Evolutionary conservation across 345 rosid genomes (phyloP).

Genomic region (Camelina laxa): DNA sequence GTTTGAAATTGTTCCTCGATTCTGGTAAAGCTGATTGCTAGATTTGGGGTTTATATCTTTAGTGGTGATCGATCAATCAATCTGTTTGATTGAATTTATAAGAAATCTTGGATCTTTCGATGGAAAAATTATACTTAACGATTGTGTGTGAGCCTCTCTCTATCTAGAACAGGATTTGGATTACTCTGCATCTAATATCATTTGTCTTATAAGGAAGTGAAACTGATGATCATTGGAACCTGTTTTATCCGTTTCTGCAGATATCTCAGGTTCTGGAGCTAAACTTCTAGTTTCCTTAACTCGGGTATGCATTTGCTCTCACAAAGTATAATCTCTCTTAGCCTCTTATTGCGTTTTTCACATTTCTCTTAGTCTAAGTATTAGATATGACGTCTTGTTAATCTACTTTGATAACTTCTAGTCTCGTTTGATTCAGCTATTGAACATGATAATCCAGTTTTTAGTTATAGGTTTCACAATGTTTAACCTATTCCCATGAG

Average conservation of each 20-base stretch:
- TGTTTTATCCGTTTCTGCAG: slow-evolving; percentile 13
- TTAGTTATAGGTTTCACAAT: background rate
- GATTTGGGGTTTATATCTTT: background rate
- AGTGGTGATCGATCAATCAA: slow-evolving; percentile 6
- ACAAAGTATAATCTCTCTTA: background rate
- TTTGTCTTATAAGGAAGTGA: background rate
- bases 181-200: background rate
- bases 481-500: background rate
- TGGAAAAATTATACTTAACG: background rate
- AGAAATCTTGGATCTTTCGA: slow-evolving; percentile 11
- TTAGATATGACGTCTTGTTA: background rate
- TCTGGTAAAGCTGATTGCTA: background rate
- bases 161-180: background rate
- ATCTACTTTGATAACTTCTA: too few relatives aligned
- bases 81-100: background rate
- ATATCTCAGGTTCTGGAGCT: background rate
- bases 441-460: too few relatives aligned
- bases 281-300: slow-evolving; percentile 5
- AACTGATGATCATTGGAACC: background rate
- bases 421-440: too few relatives aligned
- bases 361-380: background rate
- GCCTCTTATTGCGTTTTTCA: background rate
- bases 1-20: background rate
- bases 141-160: slow-evolving; percentile 1
- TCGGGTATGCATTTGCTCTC: background rate